Evolutionary conservation across 1,139 yeast species (phyloP), one percentile per base, ranked within the genome.

Genomic region (Geotrichum australiense): DNA sequence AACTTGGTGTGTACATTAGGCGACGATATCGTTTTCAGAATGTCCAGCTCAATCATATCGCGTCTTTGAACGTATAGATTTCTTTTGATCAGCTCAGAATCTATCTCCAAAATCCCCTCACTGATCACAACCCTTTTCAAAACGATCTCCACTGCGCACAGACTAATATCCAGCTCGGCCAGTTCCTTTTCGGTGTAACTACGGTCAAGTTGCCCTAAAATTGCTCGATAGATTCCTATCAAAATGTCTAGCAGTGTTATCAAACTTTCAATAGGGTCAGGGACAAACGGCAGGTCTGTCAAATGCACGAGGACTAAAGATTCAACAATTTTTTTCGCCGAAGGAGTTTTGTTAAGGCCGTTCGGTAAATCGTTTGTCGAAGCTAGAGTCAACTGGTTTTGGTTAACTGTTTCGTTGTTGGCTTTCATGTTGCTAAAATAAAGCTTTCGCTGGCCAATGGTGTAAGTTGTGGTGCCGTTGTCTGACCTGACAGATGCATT

Each of bases 341-440:
- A 24, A 2, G 37, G 18, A 4, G 27, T 16, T 11, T 21, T 39
- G 27, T 12, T 12, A 14, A 25, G 7, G 3, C 32, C 33, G 8
- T 27, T 8, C 2, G 24, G 22, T 10, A 37, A 5, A 7, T n/a
- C 7, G 16, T 19, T 11, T 19, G 21, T n/a, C n/a, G 26, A 32
- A 4, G 42, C 37, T 20, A 32, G 30, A 6, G 42, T 39, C n/a
- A 39, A 19, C 28, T 39, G 42, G 28, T 39, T 39, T 14, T 39
- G 37, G 34, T 32, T 39, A 15, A 39, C 27, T 11, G 32, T 32
- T 14, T 30, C 26, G 15, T 39, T 37, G 37, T 39, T 31, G 14
- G 42, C 42, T 10, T 26, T 33, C 4, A 5, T 20, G 19, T 39
- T 39, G 18, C 37, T 23, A 11, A 39, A 39, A 23, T 19, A 39